Percentiles rank a stretch among this genome's conserved stretches.
phyloP scores from a whole-genome alignment of 1,284 basidiomycete genomes.

The Heterobasidion annosum region DNA sequence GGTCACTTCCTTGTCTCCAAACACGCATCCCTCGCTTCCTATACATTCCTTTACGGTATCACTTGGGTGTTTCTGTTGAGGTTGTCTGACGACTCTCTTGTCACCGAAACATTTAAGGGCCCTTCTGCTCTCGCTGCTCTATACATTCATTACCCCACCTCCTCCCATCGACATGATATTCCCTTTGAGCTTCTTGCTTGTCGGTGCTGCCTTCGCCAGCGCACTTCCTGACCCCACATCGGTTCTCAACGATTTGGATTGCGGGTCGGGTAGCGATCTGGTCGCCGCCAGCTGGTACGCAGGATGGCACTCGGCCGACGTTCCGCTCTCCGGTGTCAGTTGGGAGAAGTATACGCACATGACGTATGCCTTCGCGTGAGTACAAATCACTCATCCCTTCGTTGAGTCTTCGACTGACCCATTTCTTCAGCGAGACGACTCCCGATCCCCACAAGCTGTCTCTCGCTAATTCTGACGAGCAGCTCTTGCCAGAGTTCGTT shows the following conservation, averaged over 20 bases:
- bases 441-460: slow-evolving; percentile 26
- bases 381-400: slow-evolving; percentile 17
- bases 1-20: too few relatives aligned
- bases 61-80: too few relatives aligned
- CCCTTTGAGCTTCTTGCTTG: background rate
- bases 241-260: background rate
- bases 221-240: background rate
- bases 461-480: slow-evolving; percentile 28
- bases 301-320: slow-evolving; percentile 45
- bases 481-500: slow-evolving; percentile 40
- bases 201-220: background rate
- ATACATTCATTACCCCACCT: background rate
- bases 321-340: slow-evolving; percentile 38
- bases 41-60: too few relatives aligned
- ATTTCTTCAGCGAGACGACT: slow-evolving; percentile 14
- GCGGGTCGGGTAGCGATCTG: background rate
- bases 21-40: too few relatives aligned
- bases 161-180: background rate
- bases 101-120: too few relatives aligned
- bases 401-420: too few relatives aligned
- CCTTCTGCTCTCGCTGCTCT: background rate
- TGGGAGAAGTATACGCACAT: slow-evolving; percentile 59
- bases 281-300: slow-evolving; percentile 55
- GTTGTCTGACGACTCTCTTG: background rate
- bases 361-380: slow-evolving; percentile 54